Evolutionary conservation across 2,329 filamentous ascomycete genomes (phyloP).

Genomic region (Pezicula carpinea): DNA sequence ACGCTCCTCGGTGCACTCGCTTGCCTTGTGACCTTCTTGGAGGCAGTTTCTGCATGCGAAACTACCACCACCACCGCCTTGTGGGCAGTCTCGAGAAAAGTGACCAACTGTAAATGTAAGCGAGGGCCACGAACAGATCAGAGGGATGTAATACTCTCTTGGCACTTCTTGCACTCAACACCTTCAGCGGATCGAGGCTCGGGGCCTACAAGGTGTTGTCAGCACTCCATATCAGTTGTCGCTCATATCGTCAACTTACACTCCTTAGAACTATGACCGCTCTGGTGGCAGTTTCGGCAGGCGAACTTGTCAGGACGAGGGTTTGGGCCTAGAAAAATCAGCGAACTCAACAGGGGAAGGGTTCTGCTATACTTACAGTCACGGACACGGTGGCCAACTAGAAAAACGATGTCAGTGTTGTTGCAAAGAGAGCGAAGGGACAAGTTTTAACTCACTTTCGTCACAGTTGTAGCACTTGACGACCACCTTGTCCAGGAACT

Average conservation of each 20-base stretch:
- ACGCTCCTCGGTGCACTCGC: conserved; percentile 25
- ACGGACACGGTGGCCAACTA: conserved; percentile 36
- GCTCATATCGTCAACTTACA: conserved; percentile 16
- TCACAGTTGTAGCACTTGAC: conserved; percentile 64
- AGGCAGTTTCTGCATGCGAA: conserved; percentile 32
- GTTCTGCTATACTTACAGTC: conserved; percentile 51
- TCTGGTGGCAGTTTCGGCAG: conserved; percentile 61
- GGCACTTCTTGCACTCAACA: conserved; percentile 31
- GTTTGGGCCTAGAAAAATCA: conserved; percentile 37
- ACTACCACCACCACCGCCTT: conserved; percentile 46
- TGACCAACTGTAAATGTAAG: conserved; percentile 49
- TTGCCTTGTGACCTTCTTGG: conserved; percentile 22
- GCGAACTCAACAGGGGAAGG: background rate
- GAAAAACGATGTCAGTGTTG: background rate
- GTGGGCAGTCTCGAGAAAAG: conserved; percentile 59
- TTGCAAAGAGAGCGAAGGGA: conserved; percentile 41
- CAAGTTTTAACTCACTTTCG: conserved; percentile 37
- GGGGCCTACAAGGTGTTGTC: conserved; percentile 16
- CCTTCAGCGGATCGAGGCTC: conserved; percentile 55
- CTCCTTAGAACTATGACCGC: conserved; percentile 28
- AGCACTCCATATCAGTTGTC: background rate
- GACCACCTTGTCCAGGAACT: conserved; percentile 38
- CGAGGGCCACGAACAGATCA: background rate
- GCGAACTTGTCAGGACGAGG: conserved; percentile 59
- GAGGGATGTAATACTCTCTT: conserved; percentile 20